Conservation (phyloP, 306 rosid genomes). For the Abrus precatorius region DNA sequence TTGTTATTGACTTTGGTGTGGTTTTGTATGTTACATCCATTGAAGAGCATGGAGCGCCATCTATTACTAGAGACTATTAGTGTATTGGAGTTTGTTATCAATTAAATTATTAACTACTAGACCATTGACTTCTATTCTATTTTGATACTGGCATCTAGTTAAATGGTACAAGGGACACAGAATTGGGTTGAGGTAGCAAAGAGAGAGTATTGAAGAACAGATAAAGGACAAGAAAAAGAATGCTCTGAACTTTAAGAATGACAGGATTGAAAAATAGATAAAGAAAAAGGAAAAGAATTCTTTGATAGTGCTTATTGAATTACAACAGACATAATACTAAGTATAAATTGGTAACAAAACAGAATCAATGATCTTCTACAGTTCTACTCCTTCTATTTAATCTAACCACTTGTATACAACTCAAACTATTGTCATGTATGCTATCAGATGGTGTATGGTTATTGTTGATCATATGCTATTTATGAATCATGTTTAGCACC, state of each 20-base stretch:
- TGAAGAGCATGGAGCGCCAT: slow-evolving; percentile 12
- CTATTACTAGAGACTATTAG: neutral
- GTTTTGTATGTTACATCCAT: neutral
- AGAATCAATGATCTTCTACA: neutral
- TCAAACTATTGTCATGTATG: neutral
- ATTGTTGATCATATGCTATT: slow-evolving; percentile 19
- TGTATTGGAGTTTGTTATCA: slow-evolving; percentile 6
- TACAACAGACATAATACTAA: slow-evolving; percentile 5
- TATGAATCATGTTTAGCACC: slow-evolving; percentile 12
- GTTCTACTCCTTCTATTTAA: slow-evolving; percentile 14
- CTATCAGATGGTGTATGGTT: slow-evolving; percentile 2
- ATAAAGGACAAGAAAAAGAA: neutral
- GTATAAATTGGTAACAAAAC: neutral
- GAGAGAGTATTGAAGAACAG: neutral
- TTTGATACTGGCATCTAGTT: slow-evolving; percentile 6
- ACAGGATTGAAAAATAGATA: too few relatives aligned
- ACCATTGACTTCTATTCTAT: neutral
- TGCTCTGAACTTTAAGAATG: too few relatives aligned
- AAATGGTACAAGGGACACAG: neutral
- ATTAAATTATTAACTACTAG: slow-evolving; percentile 26
- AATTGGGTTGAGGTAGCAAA: neutral
- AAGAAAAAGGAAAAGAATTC: neutral
- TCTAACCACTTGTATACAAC: neutral
- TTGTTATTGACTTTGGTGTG: neutral
- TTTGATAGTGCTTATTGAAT: neutral